phyloP scores from a whole-genome alignment of 805 yeast genomes.

The Suhomyces kilbournensis region DNA sequence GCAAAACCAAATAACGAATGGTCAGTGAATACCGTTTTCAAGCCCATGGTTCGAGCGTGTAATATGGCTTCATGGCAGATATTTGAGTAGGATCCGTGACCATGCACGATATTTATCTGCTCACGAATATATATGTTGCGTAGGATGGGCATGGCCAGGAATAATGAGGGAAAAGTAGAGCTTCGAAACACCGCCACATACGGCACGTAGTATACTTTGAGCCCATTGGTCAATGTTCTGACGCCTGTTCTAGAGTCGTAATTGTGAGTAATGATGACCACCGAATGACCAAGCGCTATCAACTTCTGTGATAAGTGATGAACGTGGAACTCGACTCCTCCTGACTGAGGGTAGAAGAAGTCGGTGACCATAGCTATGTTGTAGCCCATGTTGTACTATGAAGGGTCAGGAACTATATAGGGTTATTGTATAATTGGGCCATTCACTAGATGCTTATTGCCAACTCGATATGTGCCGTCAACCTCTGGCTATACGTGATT shows the following conservation, averaged over 20 bases:
- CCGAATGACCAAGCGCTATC: slow-evolving; percentile 78
- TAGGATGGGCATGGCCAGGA: slow-evolving; percentile 79
- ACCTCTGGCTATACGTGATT: not conserved
- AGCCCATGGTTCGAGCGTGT: slow-evolving; percentile 92
- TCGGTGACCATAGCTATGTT: slow-evolving; percentile 80
- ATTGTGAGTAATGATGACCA: slow-evolving; percentile 82
- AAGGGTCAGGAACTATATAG: not conserved
- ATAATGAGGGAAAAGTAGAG: slow-evolving; percentile 85
- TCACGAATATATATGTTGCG: slow-evolving; percentile 86
- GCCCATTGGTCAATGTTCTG: slow-evolving; percentile 79
- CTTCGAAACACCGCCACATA: slow-evolving; percentile 76
- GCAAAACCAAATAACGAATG: slow-evolving; percentile 95
- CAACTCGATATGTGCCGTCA: not conserved
- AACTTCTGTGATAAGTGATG: slow-evolving; percentile 85
- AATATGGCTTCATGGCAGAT: slow-evolving; percentile 86
- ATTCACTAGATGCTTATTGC: not conserved
- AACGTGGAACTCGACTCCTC: slow-evolving; percentile 95
- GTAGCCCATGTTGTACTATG: slow-evolving; percentile 18
- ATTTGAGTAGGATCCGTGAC: slow-evolving; percentile 88
- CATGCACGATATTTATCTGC: slow-evolving; percentile 83
- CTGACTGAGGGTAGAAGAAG: slow-evolving; percentile 97
- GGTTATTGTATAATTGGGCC: not conserved
- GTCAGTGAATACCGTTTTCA: slow-evolving; percentile 89
- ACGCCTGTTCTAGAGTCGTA: slow-evolving; percentile 82
- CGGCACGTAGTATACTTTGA: slow-evolving; percentile 91